Percentiles rank a stretch among this genome's conserved stretches.
These are phyloP conservation scores for Rhodosporidiobolus odoratus DNA, from an alignment of 768 basidiomycete genomes.

Conservation along the genomic window DNA sequence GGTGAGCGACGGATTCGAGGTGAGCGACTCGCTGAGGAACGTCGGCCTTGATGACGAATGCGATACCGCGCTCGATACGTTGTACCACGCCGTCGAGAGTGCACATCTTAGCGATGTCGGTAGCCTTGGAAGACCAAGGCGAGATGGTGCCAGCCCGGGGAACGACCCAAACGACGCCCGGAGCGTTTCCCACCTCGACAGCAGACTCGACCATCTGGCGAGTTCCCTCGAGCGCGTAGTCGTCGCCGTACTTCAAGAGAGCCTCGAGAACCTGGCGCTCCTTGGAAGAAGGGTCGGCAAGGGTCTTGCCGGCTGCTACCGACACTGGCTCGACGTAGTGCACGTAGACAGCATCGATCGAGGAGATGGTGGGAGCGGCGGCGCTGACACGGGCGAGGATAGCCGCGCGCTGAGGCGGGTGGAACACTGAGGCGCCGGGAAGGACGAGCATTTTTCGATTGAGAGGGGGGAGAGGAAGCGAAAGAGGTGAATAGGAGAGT, in stretches of 20 bases:
- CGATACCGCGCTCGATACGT: conserved; percentile 78
- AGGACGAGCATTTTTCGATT: conserved; percentile 32
- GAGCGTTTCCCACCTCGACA: conserved; percentile 42
- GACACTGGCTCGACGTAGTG: conserved; percentile 67
- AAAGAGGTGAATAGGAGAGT: background rate
- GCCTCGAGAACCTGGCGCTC: conserved; percentile 58
- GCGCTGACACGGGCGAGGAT: conserved; percentile 61
- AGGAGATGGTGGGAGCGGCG: conserved; percentile 54
- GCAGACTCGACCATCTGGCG: conserved; percentile 38
- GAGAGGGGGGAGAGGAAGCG: background rate
- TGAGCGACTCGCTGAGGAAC: conserved; percentile 51
- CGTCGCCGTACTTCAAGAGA: conserved; percentile 79
- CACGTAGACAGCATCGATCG: conserved; percentile 76
- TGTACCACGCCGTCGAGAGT: conserved; percentile 66
- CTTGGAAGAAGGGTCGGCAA: conserved; percentile 41
- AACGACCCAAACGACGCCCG: conserved; percentile 63
- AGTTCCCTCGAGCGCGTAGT: conserved; percentile 55
- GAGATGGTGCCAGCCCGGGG: conserved; percentile 69
- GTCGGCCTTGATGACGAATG: conserved; percentile 54
- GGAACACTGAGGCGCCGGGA: conserved; percentile 35
- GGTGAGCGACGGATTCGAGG: conserved; percentile 58
- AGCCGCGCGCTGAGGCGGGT: conserved; percentile 53
- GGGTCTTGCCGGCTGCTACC: conserved; percentile 50
- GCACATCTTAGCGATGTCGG: conserved; percentile 86
- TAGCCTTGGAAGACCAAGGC: conserved; percentile 98